phyloP scores from a whole-genome alignment of 805 yeast species.

The Hanseniaspora taiwanica region DNA sequence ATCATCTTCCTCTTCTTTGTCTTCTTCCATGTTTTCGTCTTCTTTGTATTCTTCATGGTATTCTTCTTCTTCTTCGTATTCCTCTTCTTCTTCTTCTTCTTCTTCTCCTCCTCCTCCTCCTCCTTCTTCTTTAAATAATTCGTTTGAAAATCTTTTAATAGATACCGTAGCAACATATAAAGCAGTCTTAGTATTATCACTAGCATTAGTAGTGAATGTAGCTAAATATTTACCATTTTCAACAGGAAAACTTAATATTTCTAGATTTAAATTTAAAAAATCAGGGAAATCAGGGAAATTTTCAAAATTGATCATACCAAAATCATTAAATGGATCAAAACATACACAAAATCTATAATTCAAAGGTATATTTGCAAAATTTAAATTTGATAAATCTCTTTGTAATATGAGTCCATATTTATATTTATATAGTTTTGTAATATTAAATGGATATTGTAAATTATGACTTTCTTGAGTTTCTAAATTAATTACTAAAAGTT shows the following conservation, averaged over 20 bases:
- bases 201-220: background rate
- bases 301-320: slow-evolving; percentile 40
- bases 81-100: no score
- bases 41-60: no score
- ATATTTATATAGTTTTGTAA: slow-evolving; percentile 34
- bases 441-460: slow-evolving; percentile 63
- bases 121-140: background rate
- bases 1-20: no score
- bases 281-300: background rate
- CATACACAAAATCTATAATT: slow-evolving; percentile 42
- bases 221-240: background rate
- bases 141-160: background rate
- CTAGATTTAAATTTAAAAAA: background rate
- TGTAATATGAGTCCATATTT: background rate
- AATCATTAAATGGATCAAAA: slow-evolving; percentile 61
- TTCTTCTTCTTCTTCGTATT: no score
- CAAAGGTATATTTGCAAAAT: slow-evolving; percentile 11
- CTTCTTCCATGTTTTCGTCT: no score
- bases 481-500: slow-evolving; percentile 46
- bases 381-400: no score
- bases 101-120: background rate
- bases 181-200: background rate
- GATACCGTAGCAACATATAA: background rate
- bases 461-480: slow-evolving; percentile 44
- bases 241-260: no score